Evolutionary conservation across 163 green algal species (phyloP), one percentile per base, ranked within the genome.

Genomic region (Trebouxia gelatinosa): DNA sequence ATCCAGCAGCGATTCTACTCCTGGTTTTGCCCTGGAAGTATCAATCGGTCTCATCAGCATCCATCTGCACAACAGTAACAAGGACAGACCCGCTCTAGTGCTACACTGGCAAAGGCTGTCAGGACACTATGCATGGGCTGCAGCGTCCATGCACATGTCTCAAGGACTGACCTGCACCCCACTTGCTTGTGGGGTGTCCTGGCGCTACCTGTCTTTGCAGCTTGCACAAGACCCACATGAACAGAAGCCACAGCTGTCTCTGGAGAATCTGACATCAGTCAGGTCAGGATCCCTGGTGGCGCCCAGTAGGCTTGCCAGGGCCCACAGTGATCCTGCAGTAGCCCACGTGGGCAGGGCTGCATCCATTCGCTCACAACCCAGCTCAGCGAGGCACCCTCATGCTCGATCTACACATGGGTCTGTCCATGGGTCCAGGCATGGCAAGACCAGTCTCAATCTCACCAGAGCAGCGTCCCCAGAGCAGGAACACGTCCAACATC

Each of bases 31-130:
- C 16, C 21, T 76, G 13, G 68, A 76, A 39, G 68, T 43, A 23
- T 62, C 68, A 9, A 19, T 76, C 16, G 68, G 40, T 11, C 11
- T 39, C 26, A 28, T 64, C 1, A 76, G 28, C 17, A 11, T 76
- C 28, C 71, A 78, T 19, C 19, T 78, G 46, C 48, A 51, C 43
- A 51, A 37, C 29, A 61, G 50, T 21, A 50, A 68, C 7, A 31
- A 39, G 2, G 29, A 32, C 17, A 32, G 32, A 11, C 71, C 71
- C 3, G 71, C 71, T 11, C 23, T 78, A 32, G 43, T 78, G 2
- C 19, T 78, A 32, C 50, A 78, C 28, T 66, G 50, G 71, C 51
- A 78, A 34, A 29, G 43, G 17, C 17, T 78, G 19, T 40, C 40
- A 9, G 35, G 32, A 16, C 64, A 72, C 21, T 72, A 31, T 72